phyloP scores from a whole-genome alignment of 225 moss, liverwort and hornwort genomes.

The Marchantia paleacea region DNA sequence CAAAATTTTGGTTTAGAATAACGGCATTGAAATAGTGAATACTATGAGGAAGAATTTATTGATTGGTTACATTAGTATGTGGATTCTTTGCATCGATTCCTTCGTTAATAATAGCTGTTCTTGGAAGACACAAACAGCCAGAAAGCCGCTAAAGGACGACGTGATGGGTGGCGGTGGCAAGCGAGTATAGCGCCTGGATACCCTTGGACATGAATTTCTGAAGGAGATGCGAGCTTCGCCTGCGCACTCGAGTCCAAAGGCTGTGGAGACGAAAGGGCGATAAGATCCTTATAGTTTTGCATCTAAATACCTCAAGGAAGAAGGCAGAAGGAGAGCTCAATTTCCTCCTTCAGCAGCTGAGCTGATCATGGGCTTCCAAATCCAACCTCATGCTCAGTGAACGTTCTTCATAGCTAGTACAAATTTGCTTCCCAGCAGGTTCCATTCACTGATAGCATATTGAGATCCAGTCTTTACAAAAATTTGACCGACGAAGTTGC shows the following conservation, averaged over 20 bases:
- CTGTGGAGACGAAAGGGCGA: not conserved
- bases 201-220: no score
- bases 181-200: no score
- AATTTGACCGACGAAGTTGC: not conserved
- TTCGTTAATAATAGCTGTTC: no score
- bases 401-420: not conserved
- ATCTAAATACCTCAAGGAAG: not conserved
- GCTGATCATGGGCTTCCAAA: not conserved
- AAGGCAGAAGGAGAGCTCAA: not conserved
- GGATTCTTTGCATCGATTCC: no score
- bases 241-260: not conserved
- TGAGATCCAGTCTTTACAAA: not conserved
- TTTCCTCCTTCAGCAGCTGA: no score
- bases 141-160: no score
- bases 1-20: no score
- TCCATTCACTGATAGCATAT: not conserved
- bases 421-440: not conserved
- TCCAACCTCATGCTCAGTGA: not conserved
- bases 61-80: no score
- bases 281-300: not conserved
- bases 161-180: no score
- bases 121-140: no score
- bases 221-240: not conserved
- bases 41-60: no score
- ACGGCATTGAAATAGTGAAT: no score